Evolutionary conservation across 2,329 filamentous ascomycete species (phyloP).

Genomic region (Trichoderma guizhouense): DNA sequence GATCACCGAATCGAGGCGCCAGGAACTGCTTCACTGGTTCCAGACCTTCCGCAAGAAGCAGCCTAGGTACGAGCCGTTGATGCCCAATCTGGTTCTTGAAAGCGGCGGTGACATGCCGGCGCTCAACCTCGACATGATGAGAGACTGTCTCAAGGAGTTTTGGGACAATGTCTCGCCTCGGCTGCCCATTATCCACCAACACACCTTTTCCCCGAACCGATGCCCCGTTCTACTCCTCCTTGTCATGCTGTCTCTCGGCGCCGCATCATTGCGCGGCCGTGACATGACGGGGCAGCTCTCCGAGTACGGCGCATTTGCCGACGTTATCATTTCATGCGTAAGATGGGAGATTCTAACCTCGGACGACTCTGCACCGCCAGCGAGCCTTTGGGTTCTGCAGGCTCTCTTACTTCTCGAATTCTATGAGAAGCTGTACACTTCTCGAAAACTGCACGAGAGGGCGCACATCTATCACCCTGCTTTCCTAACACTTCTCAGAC

Average conservation of each 20-base stretch:
- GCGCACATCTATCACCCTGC: slow-evolving; percentile 88
- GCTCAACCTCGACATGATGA: slow-evolving; percentile 76
- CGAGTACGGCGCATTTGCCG: slow-evolving; percentile 47
- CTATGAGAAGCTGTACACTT: slow-evolving; percentile 90
- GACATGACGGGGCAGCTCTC: slow-evolving; percentile 51
- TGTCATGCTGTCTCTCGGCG: slow-evolving; percentile 80
- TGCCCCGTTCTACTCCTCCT: slow-evolving; percentile 74
- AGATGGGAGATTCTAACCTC: slow-evolving; percentile 83
- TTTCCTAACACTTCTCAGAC: slow-evolving; percentile 77
- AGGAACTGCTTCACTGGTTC: slow-evolving; percentile 45
- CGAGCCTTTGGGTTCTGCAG: slow-evolving; percentile 85
- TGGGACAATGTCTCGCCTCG: slow-evolving; percentile 85
- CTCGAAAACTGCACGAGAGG: slow-evolving; percentile 76
- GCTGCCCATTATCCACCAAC: slow-evolving; percentile 81
- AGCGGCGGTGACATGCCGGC: slow-evolving; percentile 42
- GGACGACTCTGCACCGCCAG: slow-evolving; percentile 76
- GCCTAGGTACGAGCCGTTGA: slow-evolving; percentile 36
- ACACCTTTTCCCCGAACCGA: slow-evolving; percentile 78
- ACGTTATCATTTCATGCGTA: slow-evolving; percentile 66
- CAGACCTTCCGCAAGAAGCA: slow-evolving; percentile 43
- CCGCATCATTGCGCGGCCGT: slow-evolving; percentile 68
- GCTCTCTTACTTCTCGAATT: slow-evolving; percentile 78
- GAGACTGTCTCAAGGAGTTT: slow-evolving; percentile 79
- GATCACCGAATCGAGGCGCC: slow-evolving; percentile 43
- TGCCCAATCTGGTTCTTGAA: slow-evolving; percentile 37